These are phyloP conservation scores for Echites panduratus DNA, from an alignment of 257 asterid species.

Conservation along the genomic window DNA sequence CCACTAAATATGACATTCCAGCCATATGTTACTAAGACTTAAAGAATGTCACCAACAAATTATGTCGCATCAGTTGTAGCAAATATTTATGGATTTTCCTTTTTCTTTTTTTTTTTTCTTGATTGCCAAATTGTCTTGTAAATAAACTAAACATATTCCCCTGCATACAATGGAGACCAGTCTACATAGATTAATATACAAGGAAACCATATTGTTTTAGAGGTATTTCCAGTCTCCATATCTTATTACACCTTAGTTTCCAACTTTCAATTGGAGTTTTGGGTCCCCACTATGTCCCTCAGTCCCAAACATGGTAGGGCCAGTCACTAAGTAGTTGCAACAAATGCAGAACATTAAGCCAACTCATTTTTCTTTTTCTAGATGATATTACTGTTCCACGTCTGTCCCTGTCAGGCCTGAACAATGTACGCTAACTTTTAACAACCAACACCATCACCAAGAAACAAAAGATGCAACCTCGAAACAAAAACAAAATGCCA, in stretches of 20 bases:
- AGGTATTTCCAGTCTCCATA: not conserved
- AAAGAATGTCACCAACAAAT: not conserved
- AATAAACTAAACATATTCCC: not conserved
- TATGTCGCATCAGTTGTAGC: not conserved
- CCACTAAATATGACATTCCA: not conserved
- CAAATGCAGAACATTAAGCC: not conserved
- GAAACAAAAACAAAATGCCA: not conserved
- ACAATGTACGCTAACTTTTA: not conserved
- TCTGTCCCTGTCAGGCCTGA: not conserved
- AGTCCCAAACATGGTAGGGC: not conserved
- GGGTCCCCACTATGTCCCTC: not conserved
- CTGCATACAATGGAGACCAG: not conserved
- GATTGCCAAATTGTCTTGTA: not conserved
- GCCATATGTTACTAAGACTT: not conserved
- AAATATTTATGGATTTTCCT: not conserved
- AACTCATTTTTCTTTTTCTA: not conserved
- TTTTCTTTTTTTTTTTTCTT: not conserved
- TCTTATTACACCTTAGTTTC: not conserved
- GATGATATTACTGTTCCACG: not conserved
- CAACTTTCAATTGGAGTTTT: not conserved
- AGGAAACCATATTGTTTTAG: not conserved
- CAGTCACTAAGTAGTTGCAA: not conserved
- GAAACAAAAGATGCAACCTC: conserved; percentile 1
- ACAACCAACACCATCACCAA: not conserved
- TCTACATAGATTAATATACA: not conserved